A percentile compares a stretch with the other conserved stretches of the same genome.
These are phyloP conservation scores for Macrolepiota albuminosa DNA, from an alignment of 768 basidiomycete genomes.

Conservation along the genomic window DNA sequence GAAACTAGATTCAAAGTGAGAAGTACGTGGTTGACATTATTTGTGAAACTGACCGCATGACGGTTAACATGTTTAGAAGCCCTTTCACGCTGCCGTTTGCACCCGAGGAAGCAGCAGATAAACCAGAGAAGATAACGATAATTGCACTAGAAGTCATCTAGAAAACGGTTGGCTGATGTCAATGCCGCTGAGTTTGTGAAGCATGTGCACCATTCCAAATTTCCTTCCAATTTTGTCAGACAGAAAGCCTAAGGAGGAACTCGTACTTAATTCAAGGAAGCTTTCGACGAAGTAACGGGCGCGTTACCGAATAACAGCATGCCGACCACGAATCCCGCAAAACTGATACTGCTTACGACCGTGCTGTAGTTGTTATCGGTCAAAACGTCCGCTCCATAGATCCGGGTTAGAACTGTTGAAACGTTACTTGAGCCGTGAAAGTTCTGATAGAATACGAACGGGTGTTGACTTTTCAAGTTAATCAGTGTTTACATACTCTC, in stretches of 20 bases:
- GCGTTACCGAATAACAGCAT: constrained; percentile 66
- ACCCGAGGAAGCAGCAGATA: constrained; percentile 82
- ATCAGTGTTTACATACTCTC: neutral
- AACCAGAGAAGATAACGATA: constrained; percentile 74
- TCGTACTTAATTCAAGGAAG: neutral
- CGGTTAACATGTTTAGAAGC: constrained; percentile 69
- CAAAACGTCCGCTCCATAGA: constrained; percentile 59
- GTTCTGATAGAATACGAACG: constrained; percentile 31
- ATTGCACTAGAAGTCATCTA: constrained; percentile 80
- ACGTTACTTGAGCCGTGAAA: neutral
- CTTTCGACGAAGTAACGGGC: neutral
- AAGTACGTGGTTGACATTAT: constrained; percentile 12
- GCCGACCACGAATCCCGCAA: constrained; percentile 81
- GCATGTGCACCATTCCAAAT: constrained; percentile 67
- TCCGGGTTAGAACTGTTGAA: constrained; percentile 53
- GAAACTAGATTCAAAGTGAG: constrained; percentile 43
- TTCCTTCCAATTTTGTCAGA: constrained; percentile 84
- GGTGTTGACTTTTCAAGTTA: constrained; percentile 51
- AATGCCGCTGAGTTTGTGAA: neutral
- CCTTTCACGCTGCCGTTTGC: constrained; percentile 63
- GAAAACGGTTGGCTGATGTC: neutral
- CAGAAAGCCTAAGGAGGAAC: constrained; percentile 42
- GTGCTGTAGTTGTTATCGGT: constrained; percentile 52
- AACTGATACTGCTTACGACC: constrained; percentile 62
- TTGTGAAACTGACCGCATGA: constrained; percentile 51